Evolutionary conservation across 2,329 filamentous ascomycete genomes (phyloP).

Genomic region (Podosphaera aphanis): DNA sequence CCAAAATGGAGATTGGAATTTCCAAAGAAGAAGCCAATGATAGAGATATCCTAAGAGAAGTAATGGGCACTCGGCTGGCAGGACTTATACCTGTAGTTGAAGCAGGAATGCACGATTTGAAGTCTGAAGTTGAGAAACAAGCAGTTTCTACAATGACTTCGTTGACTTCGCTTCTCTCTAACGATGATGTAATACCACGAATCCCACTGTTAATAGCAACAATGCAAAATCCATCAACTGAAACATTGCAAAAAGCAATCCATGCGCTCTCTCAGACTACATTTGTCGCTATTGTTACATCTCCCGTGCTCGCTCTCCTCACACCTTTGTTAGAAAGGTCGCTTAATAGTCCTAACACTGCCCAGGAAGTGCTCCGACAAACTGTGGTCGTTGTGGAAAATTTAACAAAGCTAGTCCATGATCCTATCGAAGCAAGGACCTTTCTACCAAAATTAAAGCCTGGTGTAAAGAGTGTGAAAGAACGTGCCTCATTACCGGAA

Average conservation of each 20-base stretch:
- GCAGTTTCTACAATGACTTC: constrained; percentile 81
- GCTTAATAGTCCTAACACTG: constrained; percentile 71
- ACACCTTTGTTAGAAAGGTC: constrained; percentile 88
- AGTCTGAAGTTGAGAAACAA: constrained; percentile 70
- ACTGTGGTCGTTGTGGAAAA: constrained; percentile 95
- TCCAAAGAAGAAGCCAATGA: constrained; percentile 64
- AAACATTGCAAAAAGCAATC: constrained; percentile 84
- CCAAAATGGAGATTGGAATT: constrained; percentile 55
- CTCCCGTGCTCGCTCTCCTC: constrained; percentile 77
- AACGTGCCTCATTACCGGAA: constrained; percentile 78
- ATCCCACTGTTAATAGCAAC: constrained; percentile 82
- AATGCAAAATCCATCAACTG: constrained; percentile 78
- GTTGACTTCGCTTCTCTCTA: constrained; percentile 70
- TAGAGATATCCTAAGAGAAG: constrained; percentile 73
- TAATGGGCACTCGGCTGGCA: constrained; percentile 74
- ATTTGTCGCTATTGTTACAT: constrained; percentile 92
- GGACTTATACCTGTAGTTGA: constrained; percentile 79
- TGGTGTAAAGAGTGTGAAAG: constrained; percentile 70
- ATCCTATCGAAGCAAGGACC: constrained; percentile 76
- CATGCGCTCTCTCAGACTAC: constrained; percentile 92
- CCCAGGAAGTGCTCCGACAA: constrained; percentile 84
- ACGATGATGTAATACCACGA: constrained; percentile 84
- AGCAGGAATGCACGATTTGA: constrained; percentile 87
- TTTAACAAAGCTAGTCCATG: constrained; percentile 91
- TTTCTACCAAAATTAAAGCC: constrained; percentile 90